phyloP scores from a whole-genome alignment of 2,329 filamentous ascomycete species.

The Seiridium cupressi region DNA sequence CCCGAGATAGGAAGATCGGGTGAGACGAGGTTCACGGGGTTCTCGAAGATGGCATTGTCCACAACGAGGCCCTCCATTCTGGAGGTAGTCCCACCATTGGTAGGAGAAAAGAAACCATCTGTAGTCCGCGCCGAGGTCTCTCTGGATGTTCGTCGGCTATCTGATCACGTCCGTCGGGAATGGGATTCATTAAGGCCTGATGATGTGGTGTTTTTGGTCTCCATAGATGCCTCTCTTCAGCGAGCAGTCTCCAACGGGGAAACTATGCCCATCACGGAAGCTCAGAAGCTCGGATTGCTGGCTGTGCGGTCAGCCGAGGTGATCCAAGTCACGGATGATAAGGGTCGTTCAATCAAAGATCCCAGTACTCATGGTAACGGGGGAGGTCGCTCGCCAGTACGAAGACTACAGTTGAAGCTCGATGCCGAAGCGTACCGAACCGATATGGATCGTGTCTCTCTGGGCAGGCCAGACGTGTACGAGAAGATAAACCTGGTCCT shows the following conservation, averaged over 20 bases:
- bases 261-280: slow-evolving; percentile 39
- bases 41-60: slow-evolving; percentile 87
- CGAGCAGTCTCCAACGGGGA: slow-evolving; percentile 55
- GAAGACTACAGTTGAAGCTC: slow-evolving; percentile 76
- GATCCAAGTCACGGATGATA: slow-evolving; percentile 82
- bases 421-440: slow-evolving; percentile 75
- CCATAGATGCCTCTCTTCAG: slow-evolving; percentile 62
- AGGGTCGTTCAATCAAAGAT: slow-evolving; percentile 71
- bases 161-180: slow-evolving; percentile 72
- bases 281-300: slow-evolving; percentile 65
- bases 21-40: slow-evolving; percentile 75
- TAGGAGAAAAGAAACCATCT: slow-evolving; percentile 81
- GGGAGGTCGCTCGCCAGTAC: slow-evolving; percentile 56
- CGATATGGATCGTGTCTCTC: slow-evolving; percentile 65
- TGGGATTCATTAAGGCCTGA: slow-evolving; percentile 88
- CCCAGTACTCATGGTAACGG: slow-evolving; percentile 60
- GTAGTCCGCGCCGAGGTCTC: slow-evolving; percentile 82
- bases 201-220: slow-evolving; percentile 86
- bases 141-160: slow-evolving; percentile 78
- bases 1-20: slow-evolving; percentile 65
- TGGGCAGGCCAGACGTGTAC: slow-evolving; percentile 77
- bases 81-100: slow-evolving; percentile 77
- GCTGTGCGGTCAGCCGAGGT: slow-evolving; percentile 81
- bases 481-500: slow-evolving; percentile 82
- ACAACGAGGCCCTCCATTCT: slow-evolving; percentile 84